Conservation (phyloP, 2,329 filamentous ascomycete genomes). For the Beauveria rudraprayagi region DNA sequence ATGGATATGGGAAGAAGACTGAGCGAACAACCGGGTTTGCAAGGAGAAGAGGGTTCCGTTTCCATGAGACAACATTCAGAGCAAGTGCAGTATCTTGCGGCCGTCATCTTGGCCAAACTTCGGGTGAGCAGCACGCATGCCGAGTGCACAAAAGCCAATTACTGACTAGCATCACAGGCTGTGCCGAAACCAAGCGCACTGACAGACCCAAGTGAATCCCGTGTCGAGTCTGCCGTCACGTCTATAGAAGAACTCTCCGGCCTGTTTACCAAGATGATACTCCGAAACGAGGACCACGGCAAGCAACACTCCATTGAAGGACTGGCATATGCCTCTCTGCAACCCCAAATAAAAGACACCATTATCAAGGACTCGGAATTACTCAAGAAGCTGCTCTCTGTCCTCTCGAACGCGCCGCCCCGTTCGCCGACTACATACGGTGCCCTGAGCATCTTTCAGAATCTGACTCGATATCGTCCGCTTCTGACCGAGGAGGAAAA, state of each 20-base stretch:
- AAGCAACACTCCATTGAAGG: constrained; percentile 76
- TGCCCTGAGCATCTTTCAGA: constrained; percentile 74
- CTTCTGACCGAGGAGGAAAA: constrained; percentile 81
- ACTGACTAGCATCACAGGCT: constrained; percentile 42
- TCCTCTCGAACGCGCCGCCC: constrained; percentile 48
- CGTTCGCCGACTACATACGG: constrained; percentile 74
- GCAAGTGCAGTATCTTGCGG: constrained; percentile 57
- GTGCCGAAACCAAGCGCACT: constrained; percentile 37
- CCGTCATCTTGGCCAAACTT: constrained; percentile 68
- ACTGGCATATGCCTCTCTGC: constrained; percentile 82
- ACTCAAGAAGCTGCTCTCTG: constrained; percentile 59
- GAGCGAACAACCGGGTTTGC: constrained; percentile 46
- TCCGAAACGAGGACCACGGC: constrained; percentile 47
- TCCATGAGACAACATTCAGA: constrained; percentile 53
- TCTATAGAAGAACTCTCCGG: constrained; percentile 58
- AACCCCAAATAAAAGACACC: constrained; percentile 75
- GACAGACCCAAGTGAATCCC: constrained; percentile 32
- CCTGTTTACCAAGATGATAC: constrained; percentile 59
- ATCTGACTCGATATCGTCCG: constrained; percentile 75
- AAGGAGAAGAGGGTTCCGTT: constrained; percentile 51
- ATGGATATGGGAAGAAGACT: constrained; percentile 44
- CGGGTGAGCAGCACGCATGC: constrained; percentile 31
- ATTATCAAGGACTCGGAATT: constrained; percentile 62
- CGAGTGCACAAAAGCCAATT: constrained; percentile 17
- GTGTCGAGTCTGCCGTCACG: constrained; percentile 46